Percentiles rank a stretch among this genome's conserved stretches.
These are phyloP conservation scores for Barnettozyma sucrosica DNA, from an alignment of 805 yeast genomes.

Conservation along the genomic window DNA sequence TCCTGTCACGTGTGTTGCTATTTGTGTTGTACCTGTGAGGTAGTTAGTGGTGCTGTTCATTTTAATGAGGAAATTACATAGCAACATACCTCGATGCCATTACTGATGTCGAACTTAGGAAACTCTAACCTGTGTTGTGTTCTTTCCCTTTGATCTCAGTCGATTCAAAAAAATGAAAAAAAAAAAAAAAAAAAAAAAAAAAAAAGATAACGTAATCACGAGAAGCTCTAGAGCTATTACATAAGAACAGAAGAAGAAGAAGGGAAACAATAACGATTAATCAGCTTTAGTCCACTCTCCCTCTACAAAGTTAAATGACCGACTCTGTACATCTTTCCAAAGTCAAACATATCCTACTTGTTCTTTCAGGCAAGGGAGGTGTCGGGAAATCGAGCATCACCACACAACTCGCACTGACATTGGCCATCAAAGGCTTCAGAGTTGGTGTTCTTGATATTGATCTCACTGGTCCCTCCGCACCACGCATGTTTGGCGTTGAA, in stretches of 20 bases:
- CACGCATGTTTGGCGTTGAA: conserved; percentile 94
- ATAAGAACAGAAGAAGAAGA: neutral
- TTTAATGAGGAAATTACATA: too few species aligned
- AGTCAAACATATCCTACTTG: conserved; percentile 72
- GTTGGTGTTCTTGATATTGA: conserved; percentile 97
- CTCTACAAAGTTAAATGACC: neutral
- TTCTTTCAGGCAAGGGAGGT: conserved; percentile 94
- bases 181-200: too few species aligned
- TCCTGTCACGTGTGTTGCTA: conserved; percentile 12
- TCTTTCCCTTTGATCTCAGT: neutral
- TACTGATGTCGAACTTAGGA: neutral
- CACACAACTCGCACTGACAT: conserved; percentile 83
- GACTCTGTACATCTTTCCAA: conserved; percentile 26
- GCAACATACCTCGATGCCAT: conserved; percentile 12
- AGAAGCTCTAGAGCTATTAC: too few species aligned
- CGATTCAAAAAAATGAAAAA: too few species aligned
- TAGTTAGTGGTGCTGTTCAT: neutral
- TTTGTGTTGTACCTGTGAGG: conserved; percentile 8
- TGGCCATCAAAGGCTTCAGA: conserved; percentile 61
- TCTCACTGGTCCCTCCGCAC: conserved; percentile 93
- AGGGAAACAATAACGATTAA: neutral
- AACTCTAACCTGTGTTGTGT: too few species aligned
- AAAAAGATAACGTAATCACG: neutral
- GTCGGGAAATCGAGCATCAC: conserved; percentile 97
- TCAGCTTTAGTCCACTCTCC: neutral